Evolutionary conservation across 495 filamentous ascomycete species (phyloP).

Genomic region (Penicillium diatomitis): DNA sequence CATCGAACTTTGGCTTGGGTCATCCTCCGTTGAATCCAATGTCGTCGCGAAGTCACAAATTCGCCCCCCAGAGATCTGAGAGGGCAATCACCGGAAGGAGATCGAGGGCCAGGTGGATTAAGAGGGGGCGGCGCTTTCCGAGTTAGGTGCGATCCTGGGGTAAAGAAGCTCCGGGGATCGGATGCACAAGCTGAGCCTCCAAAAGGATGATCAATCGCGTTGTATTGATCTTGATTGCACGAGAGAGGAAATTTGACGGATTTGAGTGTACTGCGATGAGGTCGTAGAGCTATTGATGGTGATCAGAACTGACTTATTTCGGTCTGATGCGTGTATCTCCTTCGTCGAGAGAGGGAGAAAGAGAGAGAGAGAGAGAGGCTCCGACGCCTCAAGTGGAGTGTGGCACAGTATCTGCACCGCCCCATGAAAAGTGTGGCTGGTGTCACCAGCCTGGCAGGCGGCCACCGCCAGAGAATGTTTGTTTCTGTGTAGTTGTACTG

Average conservation of each 20-base stretch:
- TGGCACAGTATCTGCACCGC: too few species aligned
- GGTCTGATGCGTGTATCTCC: neutral
- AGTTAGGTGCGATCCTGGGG: conserved; percentile 15
- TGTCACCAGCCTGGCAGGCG: neutral
- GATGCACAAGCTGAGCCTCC: neutral
- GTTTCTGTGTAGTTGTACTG: too few species aligned
- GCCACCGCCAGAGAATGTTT: too few species aligned
- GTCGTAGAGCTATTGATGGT: neutral
- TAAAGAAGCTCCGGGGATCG: conserved; percentile 17
- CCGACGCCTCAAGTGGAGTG: too few species aligned
- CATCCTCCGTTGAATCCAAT: conserved; percentile 34
- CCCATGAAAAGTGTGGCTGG: too few species aligned
- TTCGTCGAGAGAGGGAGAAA: neutral
- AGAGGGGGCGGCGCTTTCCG: conserved; percentile 5
- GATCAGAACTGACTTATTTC: neutral
- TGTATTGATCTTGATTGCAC: neutral
- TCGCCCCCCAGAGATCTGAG: conserved; percentile 25
- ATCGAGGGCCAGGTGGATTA: neutral
- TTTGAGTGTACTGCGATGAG: neutral
- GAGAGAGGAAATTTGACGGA: neutral
- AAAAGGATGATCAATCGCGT: too few species aligned
- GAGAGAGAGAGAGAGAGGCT: too few species aligned
- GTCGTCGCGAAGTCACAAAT: conserved; percentile 23
- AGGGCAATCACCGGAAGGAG: conserved; percentile 16
- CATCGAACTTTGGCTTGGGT: conserved; percentile 48